Evolutionary conservation across 2,329 filamentous ascomycete species (phyloP), one percentile per base, ranked within the genome.

Genomic region (Furcasterigmium furcatum): DNA sequence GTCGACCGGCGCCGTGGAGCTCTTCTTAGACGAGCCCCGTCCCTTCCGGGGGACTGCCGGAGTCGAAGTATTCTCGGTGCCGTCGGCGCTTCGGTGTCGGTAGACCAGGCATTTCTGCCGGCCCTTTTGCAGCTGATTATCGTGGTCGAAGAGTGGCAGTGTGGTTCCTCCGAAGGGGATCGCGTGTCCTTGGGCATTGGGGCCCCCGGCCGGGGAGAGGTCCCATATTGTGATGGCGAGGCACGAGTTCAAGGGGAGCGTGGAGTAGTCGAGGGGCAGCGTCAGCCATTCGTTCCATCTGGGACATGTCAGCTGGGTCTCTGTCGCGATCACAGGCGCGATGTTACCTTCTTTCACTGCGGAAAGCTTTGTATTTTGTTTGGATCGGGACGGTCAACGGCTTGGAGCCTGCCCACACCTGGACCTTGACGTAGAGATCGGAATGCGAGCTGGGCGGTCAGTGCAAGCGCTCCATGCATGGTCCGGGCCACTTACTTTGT

Each of bases 271-370:
- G 50, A 97, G 83, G 1, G 94, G 92, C 32, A 99, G 72, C 25
- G 86, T 83, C 22, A 99, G 80, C 94, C 95, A 99, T 71, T 97
- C 92, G 62, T 95, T 96, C 94, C 94, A 96, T 61, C 83, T 84
- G 47, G 59, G 56, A 24, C 47, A 27, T 27, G 24, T 27, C 24
- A 27, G 24, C 24, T 27, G 7, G 24, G 7, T 27, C n/a, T n/a
- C n/a, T n/a, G n/a, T n/a, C n/a, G n/a, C n/a, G n/a, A 45, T 25
- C n/a, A 5, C 13, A 12, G 27, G 22, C 16, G 41, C 6, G 9
- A 34, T 19, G 13, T 12, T 55, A 84, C 75, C 73, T 80, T 68
- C 84, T 71, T 58, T 86, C 82, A 29, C 79, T 79, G 61, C 91
- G 90, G 63, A 99, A 97, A 8, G 89, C 73, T 61, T 91, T 96